Percentiles rank a stretch among this genome's conserved stretches.
These are phyloP conservation scores for Ogataea polymorpha DNA, from an alignment of 805 yeast genomes.

Conservation along the genomic window DNA sequence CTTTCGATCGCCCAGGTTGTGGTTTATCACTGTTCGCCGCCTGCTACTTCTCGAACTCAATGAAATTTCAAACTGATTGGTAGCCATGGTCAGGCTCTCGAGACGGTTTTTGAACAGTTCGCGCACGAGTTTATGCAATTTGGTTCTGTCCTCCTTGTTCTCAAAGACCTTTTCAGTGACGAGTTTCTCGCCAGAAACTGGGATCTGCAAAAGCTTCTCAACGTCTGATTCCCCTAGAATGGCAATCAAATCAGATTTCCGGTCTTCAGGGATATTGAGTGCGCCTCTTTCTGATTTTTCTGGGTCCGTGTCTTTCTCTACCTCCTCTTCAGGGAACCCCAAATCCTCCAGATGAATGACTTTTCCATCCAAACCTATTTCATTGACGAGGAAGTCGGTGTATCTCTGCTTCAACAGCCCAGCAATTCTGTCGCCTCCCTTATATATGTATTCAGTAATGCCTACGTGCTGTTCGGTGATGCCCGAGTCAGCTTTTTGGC, in stretches of 20 bases:
- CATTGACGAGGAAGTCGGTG: slow-evolving; percentile 92
- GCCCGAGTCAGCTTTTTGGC: slow-evolving; percentile 30
- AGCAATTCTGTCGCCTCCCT: slow-evolving; percentile 56
- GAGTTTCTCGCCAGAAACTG: slow-evolving; percentile 51
- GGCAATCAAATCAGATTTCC: slow-evolving; percentile 46
- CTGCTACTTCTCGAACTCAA: slow-evolving; percentile 37
- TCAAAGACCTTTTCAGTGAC: slow-evolving; percentile 55
- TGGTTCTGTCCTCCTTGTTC: slow-evolving; percentile 73
- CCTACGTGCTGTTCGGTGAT: slow-evolving; percentile 83
- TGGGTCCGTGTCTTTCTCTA: slow-evolving; percentile 28
- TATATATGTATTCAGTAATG: slow-evolving; percentile 65
- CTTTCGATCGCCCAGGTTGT: slow-evolving; percentile 71
- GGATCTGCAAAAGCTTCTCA: slow-evolving; percentile 48
- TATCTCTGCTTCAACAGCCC: slow-evolving; percentile 87
- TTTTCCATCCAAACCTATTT: slow-evolving; percentile 62
- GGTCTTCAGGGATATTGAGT: slow-evolving; percentile 36
- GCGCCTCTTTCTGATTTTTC: neutral
- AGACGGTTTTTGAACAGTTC: slow-evolving; percentile 68
- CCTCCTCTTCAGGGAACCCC: slow-evolving; percentile 48
- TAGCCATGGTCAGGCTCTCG: slow-evolving; percentile 74
- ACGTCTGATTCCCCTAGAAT: slow-evolving; percentile 61
- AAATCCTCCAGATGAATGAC: slow-evolving; percentile 75
- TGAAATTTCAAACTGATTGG: slow-evolving; percentile 62
- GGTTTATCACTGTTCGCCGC: slow-evolving; percentile 47
- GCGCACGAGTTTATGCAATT: slow-evolving; percentile 73